Conservation (phyloP, 371 early-diverging fungal genomes). For the Rhizopus stolonifer region DNA sequence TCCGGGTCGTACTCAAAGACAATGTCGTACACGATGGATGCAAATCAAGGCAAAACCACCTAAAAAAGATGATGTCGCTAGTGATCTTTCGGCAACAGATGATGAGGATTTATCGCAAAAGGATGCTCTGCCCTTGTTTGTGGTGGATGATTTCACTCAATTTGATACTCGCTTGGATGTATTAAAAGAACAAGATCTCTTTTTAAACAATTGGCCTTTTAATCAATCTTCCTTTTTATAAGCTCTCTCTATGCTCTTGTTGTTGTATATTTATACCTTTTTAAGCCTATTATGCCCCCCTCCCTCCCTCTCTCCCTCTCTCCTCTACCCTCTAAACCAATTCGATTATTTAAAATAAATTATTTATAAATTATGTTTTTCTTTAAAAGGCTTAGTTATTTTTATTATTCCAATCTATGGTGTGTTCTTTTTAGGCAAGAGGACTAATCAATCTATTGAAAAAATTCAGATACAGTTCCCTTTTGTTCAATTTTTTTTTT, state of each 20-base stretch:
- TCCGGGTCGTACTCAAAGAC: slow-evolving; percentile 69
- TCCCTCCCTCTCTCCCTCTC: too few relatives aligned
- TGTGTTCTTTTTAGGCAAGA: slow-evolving; percentile 36
- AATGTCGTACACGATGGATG: slow-evolving; percentile 75
- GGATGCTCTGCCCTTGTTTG: slow-evolving; percentile 16
- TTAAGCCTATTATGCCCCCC: not conserved
- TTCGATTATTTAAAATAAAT: too few relatives aligned
- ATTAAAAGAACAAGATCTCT: slow-evolving; percentile 20
- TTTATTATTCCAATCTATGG: not conserved
- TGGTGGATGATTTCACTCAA: slow-evolving; percentile 28
- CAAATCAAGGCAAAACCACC: slow-evolving; percentile 45
- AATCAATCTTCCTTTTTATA: slow-evolving; percentile 7
- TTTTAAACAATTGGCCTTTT: slow-evolving; percentile 22
- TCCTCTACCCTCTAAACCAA: too few relatives aligned
- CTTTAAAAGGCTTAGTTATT: not conserved
- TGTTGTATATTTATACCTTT: not conserved
- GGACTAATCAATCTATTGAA: slow-evolving; percentile 49
- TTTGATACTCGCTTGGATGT: slow-evolving; percentile 16
- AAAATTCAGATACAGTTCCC: too few relatives aligned
- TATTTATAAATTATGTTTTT: not conserved
- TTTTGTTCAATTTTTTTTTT: not conserved
- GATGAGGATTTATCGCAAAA: slow-evolving; percentile 20
- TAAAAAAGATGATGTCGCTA: slow-evolving; percentile 21
- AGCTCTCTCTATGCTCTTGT: not conserved
- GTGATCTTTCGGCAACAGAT: slow-evolving; percentile 25